Conservation (phyloP, 129 eudicot genomes). For the Heracleum sosnowskyi region DNA sequence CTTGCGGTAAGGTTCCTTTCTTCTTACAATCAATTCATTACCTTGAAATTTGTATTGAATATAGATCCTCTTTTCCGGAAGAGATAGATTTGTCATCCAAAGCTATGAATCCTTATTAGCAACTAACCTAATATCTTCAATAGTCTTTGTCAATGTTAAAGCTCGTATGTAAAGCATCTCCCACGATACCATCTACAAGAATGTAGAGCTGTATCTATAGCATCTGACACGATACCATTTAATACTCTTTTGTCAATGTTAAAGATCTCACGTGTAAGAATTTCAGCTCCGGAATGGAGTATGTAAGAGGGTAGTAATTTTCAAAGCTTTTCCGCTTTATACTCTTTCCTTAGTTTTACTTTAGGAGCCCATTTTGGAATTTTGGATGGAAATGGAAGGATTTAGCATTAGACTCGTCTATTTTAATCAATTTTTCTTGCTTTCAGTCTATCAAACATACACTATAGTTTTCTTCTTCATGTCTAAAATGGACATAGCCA, state of each 20-base stretch:
- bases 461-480: neutral
- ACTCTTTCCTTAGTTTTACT: neutral
- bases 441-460: neutral
- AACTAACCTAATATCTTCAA: neutral
- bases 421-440: neutral
- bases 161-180: neutral
- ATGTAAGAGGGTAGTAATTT: neutral
- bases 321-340: neutral
- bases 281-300: neutral
- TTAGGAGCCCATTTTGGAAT: neutral
- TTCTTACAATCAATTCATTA: neutral
- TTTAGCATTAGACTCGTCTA: neutral
- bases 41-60: neutral
- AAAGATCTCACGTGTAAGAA: neutral
- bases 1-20: conserved; percentile 44
- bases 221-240: neutral
- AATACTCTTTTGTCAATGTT: neutral
- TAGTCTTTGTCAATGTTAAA: neutral
- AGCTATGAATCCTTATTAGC: neutral
- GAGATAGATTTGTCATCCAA: neutral
- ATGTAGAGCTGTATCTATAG: neutral
- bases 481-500: neutral
- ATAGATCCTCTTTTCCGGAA: neutral
- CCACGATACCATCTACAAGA: neutral
- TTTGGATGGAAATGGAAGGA: neutral